phyloP scores from a whole-genome alignment of 768 basidiomycete genomes.

The Suillus variegatus region DNA sequence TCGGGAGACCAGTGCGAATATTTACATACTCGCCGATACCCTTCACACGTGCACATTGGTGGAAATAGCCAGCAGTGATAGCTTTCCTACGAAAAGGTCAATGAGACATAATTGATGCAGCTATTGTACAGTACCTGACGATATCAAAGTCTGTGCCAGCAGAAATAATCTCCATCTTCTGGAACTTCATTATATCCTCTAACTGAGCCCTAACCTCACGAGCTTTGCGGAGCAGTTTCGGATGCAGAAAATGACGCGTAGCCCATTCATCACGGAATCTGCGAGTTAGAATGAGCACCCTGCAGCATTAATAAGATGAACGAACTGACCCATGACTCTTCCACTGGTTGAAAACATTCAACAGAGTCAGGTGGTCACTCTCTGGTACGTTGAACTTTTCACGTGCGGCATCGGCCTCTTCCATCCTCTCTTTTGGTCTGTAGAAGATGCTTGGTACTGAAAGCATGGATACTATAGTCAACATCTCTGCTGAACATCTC shows the following conservation, averaged over 20 bases:
- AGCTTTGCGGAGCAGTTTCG: conserved; percentile 92
- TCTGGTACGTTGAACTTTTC: conserved; percentile 99
- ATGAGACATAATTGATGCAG: neutral
- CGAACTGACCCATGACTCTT: conserved; percentile 83
- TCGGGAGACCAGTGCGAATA: conserved; percentile 91
- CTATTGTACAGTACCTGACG: conserved; percentile 51
- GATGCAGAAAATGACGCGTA: conserved; percentile 94
- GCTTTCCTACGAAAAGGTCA: conserved; percentile 66
- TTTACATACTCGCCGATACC: conserved; percentile 99
- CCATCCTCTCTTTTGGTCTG: conserved; percentile 94
- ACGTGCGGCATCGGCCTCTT: conserved; percentile 95
- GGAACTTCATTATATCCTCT: conserved; percentile 99
- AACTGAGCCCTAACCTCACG: conserved; percentile 94
- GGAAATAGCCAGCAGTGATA: conserved; percentile 97
- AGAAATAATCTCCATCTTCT: conserved; percentile 92
- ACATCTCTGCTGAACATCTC: conserved; percentile 91
- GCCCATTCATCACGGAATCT: conserved; percentile 95
- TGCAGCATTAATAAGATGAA: neutral
- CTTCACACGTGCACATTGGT: conserved; percentile 97
- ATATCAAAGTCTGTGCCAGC: conserved; percentile 95
- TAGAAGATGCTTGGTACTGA: conserved; percentile 98
- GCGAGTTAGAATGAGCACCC: conserved; percentile 6
- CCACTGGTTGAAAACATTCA: conserved; percentile 99
- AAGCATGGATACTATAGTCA: conserved; percentile 98
- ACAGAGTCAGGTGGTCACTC: conserved; percentile 91